phyloP scores from a whole-genome alignment of 129 eudicot species.

The Solidago caesia region DNA sequence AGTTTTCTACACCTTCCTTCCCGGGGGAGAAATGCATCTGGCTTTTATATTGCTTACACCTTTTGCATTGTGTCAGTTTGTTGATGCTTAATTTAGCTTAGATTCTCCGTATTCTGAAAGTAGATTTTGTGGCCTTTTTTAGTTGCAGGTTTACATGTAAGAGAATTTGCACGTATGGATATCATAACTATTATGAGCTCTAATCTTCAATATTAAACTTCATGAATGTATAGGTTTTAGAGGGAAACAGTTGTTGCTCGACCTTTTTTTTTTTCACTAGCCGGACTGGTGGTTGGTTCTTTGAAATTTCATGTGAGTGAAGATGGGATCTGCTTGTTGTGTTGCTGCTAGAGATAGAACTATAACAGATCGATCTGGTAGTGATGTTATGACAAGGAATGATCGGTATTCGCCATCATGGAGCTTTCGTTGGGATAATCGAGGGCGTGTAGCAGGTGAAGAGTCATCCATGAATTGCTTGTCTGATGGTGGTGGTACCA shows the following conservation, averaged over 20 bases:
- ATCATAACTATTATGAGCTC: conserved; percentile 5
- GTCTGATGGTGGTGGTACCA: conserved; percentile 47
- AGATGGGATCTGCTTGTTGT: conserved; percentile 97
- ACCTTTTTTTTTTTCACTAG: conserved; percentile 18
- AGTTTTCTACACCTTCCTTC: conserved; percentile 32
- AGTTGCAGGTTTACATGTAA: conserved; percentile 28
- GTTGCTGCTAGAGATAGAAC: conserved; percentile 93
- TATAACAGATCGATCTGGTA: conserved; percentile 58
- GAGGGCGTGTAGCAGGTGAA: conserved; percentile 93
- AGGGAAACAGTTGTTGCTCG: conserved; percentile 13
- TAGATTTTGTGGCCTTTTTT: conserved; percentile 25
- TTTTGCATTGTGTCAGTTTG: conserved; percentile 33
- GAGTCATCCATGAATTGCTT: conserved; percentile 64
- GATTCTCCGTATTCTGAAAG: conserved; percentile 17
- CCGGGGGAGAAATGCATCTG: conserved; percentile 35
- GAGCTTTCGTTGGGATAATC: conserved; percentile 98
- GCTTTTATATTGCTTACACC: conserved; percentile 30
- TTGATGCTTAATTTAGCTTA: conserved; percentile 8
- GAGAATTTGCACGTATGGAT: conserved; percentile 8
- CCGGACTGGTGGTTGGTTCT: conserved; percentile 26
- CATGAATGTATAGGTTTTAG: conserved; percentile 13
- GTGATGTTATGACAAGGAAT: conserved; percentile 66
- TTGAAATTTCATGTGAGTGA: conserved; percentile 38
- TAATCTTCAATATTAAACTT: conserved; percentile 3
- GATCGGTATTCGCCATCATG: conserved; percentile 84